These are phyloP conservation scores for Erysimum cheiranthoides DNA, from an alignment of 345 rosid genomes.

Conservation along the genomic window DNA sequence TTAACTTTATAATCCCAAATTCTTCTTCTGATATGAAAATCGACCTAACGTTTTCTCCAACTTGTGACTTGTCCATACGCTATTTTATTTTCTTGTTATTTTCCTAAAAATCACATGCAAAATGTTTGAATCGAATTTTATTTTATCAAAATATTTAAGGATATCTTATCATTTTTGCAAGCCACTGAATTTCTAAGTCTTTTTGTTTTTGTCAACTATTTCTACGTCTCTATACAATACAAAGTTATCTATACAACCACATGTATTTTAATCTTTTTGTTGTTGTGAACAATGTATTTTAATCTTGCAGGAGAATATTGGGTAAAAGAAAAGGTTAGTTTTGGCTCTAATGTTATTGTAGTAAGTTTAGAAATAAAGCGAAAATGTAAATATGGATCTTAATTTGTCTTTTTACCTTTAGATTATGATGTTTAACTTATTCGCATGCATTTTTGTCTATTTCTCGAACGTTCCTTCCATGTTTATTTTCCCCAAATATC, in stretches of 20 bases:
- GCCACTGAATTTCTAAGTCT: too few species aligned
- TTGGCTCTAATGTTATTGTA: slow-evolving; percentile 27
- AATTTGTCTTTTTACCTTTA: slow-evolving; percentile 8
- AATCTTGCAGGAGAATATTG: slow-evolving; percentile 14
- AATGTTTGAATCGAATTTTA: background rate
- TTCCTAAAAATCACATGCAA: background rate
- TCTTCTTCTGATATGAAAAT: slow-evolving; percentile 23
- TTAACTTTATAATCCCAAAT: slow-evolving; percentile 1
- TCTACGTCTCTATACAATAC: too few species aligned
- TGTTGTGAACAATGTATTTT: background rate
- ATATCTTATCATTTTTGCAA: background rate
- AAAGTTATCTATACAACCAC: background rate
- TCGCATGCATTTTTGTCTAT: background rate
- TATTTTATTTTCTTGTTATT: background rate
- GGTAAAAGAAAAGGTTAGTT: slow-evolving; percentile 20
- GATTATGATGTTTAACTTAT: slow-evolving; percentile 16
- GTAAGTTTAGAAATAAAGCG: background rate
- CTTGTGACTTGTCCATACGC: background rate
- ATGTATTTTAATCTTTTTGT: background rate
- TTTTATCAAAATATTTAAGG: background rate
- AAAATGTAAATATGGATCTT: background rate
- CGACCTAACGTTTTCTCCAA: slow-evolving; percentile 22
- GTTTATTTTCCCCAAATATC: background rate
- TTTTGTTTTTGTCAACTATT: too few species aligned
- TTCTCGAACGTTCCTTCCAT: background rate